Percentiles rank a stretch among this genome's conserved stretches.
These are phyloP conservation scores for Linderniella brevidens DNA, from an alignment of 257 asterid genomes.

Conservation along the genomic window DNA sequence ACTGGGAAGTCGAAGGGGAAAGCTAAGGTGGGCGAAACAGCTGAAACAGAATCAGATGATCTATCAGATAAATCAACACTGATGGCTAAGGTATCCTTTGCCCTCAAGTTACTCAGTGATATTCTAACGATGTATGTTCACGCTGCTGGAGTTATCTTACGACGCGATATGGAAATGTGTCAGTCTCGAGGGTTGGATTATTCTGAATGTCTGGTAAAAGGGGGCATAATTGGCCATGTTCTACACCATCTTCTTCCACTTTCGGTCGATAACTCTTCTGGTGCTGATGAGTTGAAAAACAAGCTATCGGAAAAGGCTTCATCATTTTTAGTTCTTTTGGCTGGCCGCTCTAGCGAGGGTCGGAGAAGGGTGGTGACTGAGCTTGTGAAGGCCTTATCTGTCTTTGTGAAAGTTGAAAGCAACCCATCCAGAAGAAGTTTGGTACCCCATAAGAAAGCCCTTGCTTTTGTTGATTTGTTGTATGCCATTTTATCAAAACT, in stretches of 20 bases:
- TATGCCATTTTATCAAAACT: conserved; percentile 78
- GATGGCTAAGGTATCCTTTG: conserved; percentile 78
- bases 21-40: conserved; percentile 69
- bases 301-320: conserved; percentile 94
- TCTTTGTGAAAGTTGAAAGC: conserved; percentile 40
- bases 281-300: conserved; percentile 89
- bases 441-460: conserved; percentile 72
- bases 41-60: conserved; percentile 30
- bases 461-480: conserved; percentile 69
- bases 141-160: conserved; percentile 77
- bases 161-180: conserved; percentile 70
- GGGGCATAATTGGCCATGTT: conserved; percentile 84
- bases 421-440: conserved; percentile 31
- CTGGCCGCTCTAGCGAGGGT: conserved; percentile 93
- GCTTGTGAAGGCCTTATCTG: conserved; percentile 69
- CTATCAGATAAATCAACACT: conserved; percentile 56
- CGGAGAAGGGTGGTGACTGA: conserved; percentile 86
- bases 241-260: conserved; percentile 76
- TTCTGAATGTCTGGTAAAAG: conserved; percentile 39
- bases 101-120: conserved; percentile 82
- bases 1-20: conserved; percentile 71
- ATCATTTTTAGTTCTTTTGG: conserved; percentile 82
- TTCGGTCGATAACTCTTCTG: conserved; percentile 61
- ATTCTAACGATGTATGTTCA: conserved; percentile 83
- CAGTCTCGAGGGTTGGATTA: conserved; percentile 53